phyloP scores from a whole-genome alignment of 225 moss, liverwort and hornwort genomes.

The Climacium dendroides region DNA sequence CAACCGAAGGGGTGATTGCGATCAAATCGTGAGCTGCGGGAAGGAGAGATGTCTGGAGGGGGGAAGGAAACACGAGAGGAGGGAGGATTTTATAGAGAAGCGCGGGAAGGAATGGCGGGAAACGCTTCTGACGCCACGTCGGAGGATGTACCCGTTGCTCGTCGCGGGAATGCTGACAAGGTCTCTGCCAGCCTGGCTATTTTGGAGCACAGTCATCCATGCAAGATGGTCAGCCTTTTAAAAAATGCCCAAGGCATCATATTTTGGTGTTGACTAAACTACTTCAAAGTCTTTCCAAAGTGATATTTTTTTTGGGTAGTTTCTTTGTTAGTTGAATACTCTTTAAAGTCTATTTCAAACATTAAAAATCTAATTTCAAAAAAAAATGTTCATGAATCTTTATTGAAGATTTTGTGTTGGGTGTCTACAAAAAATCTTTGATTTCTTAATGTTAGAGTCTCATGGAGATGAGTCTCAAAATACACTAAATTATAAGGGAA shows the following conservation, averaged over 20 bases:
- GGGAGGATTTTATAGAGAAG: neutral
- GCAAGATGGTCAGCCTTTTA: neutral
- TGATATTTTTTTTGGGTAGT: no score
- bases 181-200: neutral
- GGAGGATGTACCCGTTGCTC: constrained; percentile 13
- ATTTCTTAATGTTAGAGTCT: neutral
- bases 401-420: neutral
- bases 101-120: constrained; percentile 20
- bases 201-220: neutral
- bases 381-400: neutral
- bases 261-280: neutral
- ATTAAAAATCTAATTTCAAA: neutral
- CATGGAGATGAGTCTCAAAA: no score
- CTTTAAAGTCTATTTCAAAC: neutral
- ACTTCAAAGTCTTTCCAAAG: rapidly evolving
- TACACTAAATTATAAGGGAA: no score
- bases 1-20: neutral
- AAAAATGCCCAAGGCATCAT: neutral
- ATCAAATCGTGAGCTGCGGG: neutral
- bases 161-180: constrained; percentile 1
- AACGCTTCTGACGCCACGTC: neutral
- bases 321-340: neutral
- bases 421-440: neutral
- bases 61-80: rapidly evolving
- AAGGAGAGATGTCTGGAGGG: neutral